Conservation (phyloP, 2,329 filamentous ascomycete species). For the Sclerotinia spermophila region DNA sequence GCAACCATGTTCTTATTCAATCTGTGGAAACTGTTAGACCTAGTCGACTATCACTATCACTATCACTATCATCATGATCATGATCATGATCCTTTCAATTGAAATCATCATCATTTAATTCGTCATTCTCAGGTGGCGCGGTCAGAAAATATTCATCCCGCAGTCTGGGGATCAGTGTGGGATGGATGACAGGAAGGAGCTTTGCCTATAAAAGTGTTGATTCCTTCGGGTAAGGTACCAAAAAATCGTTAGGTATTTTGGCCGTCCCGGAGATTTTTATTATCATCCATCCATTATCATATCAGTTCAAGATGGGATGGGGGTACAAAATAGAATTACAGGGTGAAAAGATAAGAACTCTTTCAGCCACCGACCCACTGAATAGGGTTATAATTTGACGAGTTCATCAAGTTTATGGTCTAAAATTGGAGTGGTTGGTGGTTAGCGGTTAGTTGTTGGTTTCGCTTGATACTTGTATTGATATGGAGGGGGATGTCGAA, state of each 20-base stretch:
- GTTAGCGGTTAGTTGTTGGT: not conserved
- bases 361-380: conserved; percentile 14
- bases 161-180: not conserved
- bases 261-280: not conserved
- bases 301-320: not conserved
- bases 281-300: not conserved
- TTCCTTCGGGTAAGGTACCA: not conserved
- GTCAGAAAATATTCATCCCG: conserved; percentile 1
- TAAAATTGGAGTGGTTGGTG: conserved; percentile 6
- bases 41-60: not conserved
- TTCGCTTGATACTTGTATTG: conserved; percentile 1
- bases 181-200: not conserved
- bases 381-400: not conserved
- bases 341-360: conserved; percentile 17
- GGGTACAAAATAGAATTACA: not conserved
- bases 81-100: not conserved
- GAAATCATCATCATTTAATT: not conserved
- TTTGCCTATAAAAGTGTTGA: not conserved
- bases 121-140: not conserved
- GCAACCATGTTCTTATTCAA: not conserved
- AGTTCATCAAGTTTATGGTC: not conserved
- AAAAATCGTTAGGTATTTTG: not conserved
- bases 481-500: not conserved
- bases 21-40: not conserved
- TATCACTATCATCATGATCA: too few species aligned